phyloP scores from a whole-genome alignment of 2,329 filamentous ascomycete species.

The Aspergillus chevalieri region DNA sequence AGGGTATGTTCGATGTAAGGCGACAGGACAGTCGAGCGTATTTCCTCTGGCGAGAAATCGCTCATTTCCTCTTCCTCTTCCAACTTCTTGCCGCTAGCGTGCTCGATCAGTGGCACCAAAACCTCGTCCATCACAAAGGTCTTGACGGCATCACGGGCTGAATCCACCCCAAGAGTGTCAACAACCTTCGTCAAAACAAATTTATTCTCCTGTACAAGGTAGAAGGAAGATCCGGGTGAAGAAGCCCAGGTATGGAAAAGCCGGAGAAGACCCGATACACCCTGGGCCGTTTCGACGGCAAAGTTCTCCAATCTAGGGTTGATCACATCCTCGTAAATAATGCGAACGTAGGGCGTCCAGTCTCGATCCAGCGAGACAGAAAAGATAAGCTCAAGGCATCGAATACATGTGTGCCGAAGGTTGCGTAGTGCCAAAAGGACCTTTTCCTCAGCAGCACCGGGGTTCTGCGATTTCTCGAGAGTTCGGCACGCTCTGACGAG shows the following conservation, averaged over 20 bases:
- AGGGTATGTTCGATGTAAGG: conserved; percentile 64
- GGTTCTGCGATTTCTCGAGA: conserved; percentile 29
- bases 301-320: conserved; percentile 72
- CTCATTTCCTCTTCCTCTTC: conserved; percentile 43
- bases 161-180: conserved; percentile 64
- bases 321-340: conserved; percentile 69
- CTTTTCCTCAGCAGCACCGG: conserved; percentile 23
- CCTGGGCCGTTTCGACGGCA: conserved; percentile 79
- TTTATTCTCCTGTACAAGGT: conserved; percentile 59
- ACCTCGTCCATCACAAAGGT: conserved; percentile 70
- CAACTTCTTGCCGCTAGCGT: conserved; percentile 51
- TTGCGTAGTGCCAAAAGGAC: conserved; percentile 37
- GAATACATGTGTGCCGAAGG: conserved; percentile 59
- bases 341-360: conserved; percentile 64
- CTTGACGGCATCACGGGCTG: conserved; percentile 81
- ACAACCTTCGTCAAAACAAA: conserved; percentile 63
- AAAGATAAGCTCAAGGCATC: conserved; percentile 75
- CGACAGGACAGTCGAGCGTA: conserved; percentile 31
- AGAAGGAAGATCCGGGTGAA: conserved; percentile 58
- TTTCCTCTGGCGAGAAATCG: conserved; percentile 34
- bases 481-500: conserved; percentile 61
- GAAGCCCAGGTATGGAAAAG: conserved; percentile 77
- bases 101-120: conserved; percentile 60
- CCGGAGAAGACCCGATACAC: conserved; percentile 73
- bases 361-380: conserved; percentile 63